Base-by-base conservation (phyloP, 352 stramenopile species). In the Phytophthora pistaciae region DNA sequence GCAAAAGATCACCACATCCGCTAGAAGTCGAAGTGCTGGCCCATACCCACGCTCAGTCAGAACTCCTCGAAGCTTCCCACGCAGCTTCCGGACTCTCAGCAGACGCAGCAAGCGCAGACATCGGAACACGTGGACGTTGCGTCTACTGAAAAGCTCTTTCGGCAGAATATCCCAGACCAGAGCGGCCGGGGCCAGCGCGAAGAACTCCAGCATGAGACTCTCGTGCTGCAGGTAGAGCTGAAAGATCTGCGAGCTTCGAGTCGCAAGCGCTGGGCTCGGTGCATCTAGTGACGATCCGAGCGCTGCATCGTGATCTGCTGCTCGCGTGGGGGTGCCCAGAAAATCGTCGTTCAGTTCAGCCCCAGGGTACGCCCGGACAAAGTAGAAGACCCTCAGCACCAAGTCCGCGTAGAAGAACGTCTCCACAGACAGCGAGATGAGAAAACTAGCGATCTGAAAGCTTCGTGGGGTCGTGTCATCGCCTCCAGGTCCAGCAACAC, bases 391-490 rank as follows among this genome's bases (percentile, higher is more conserved):
- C 1, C 81, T 78, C 3, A 93, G 74, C 23, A 70, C 75, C 21
- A 88, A 64, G 33, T 93, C 84, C 0, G 63, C 53, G 21, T 87
- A 83, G 63, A 91, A 93, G 60, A 93, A 92, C 0, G 83, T 29
- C 60, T 93, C 86, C 5, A 91, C 61, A 0, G 74, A n/a, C 1
- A 85, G 9, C 2, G 76, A 58, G 2, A 72, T 29, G 8, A 72
- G 55, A 55, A 90, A 93, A 25, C 64, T 64, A 3, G 71, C 29
- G 20, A 76, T 16, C 54, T 91, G 83, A 38, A 90, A 58, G 8
- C 33, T 53, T 16, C 71, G 56, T 6, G 81, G 75, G 14, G 86
- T 83, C 0, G 81, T 77, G 5, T 74, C 80, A 23, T 72, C 64
- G 9, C 58, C 65, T 4, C 60, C 50, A 14, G 54, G 18, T 1